These are phyloP conservation scores for Ilex aquifolium DNA, from an alignment of 257 asterid species.

Conservation along the genomic window DNA sequence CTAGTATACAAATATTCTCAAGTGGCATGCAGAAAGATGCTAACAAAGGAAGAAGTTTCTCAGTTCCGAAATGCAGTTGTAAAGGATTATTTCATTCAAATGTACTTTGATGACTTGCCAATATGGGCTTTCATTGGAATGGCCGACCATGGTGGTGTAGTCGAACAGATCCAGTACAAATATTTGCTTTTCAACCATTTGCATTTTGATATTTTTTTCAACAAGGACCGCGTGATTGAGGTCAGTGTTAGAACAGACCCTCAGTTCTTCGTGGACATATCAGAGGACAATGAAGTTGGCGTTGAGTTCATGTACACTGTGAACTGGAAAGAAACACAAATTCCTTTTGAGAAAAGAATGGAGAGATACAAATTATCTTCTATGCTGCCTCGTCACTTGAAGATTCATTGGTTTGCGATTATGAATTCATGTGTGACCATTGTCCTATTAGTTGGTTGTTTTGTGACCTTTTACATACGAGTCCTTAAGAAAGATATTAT, in stretches of 20 bases:
- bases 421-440: slow-evolving; percentile 68
- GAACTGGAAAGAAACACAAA: slow-evolving; percentile 56
- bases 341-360: slow-evolving; percentile 64
- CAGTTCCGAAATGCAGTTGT: slow-evolving; percentile 57
- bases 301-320: slow-evolving; percentile 55
- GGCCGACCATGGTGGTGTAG: slow-evolving; percentile 57
- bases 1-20: slow-evolving; percentile 50
- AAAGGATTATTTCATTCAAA: slow-evolving; percentile 70
- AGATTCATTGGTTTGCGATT: slow-evolving; percentile 74
- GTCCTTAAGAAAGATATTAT: slow-evolving; percentile 67
- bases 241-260: slow-evolving; percentile 67
- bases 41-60: slow-evolving; percentile 49
- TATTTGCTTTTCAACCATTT: slow-evolving; percentile 63
- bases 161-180: slow-evolving; percentile 58
- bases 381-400: slow-evolving; percentile 51
- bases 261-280: slow-evolving; percentile 54
- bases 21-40: slow-evolving; percentile 41
- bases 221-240: slow-evolving; percentile 70
- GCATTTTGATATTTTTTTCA: slow-evolving; percentile 53
- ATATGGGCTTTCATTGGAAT: slow-evolving; percentile 79
- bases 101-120: slow-evolving; percentile 81
- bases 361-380: slow-evolving; percentile 59
- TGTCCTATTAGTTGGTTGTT: slow-evolving; percentile 58
- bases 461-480: slow-evolving; percentile 64
- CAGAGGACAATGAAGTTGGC: slow-evolving; percentile 54